Base-by-base conservation (phyloP, 768 basidiomycete genomes). In the Gloeophyllum trabeum region DNA sequence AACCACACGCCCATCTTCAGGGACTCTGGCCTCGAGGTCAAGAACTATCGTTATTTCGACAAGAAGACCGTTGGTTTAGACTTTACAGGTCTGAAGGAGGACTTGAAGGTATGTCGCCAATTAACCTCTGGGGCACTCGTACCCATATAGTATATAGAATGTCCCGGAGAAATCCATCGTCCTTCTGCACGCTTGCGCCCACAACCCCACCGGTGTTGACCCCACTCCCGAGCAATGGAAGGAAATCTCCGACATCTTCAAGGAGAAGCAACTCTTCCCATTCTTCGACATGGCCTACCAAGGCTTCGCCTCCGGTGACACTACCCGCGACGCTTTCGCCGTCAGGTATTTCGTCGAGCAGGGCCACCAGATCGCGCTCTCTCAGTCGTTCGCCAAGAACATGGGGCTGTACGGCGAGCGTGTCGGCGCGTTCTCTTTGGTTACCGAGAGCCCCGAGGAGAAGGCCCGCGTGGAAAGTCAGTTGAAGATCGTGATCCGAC, bases 211-310 rank as follows among this genome's bases (percentile, higher is more conserved):
- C 26, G 94, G 96, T 47, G 76, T 98, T 50, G 96, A 99, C 65
- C 93, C 91, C 23, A 96, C 93, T 6, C 76, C 72, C 18, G 81
- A 79, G 39, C 92, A 99, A 66, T 99, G 96, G 96, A 73, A 71
- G 46, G 76, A 87, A 59, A 79, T 99, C 47, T 90, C 87, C 34
- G 75, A 90, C 53, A 69, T 98, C 46, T 64, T 94, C 51, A 80
- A 87, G 56, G 84, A 90, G 67, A 88, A 77, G 69, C 76, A 79
- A 49, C 75, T 94, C 52, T 94, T 97, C 79, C 87, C 94, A 41
- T 91, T 97, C 79, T 97, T 98, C 61, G 96, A 99, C 65, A 97
- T 97, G 92, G 94, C 96, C 13, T 99, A 99, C 70, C 91, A 96
- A 64, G 96, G 96, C 40, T 99, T 99, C 60, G 94, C 96, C 25